These are phyloP conservation scores for Trametes cubensis DNA, from an alignment of 768 basidiomycete genomes.

Conservation along the genomic window DNA sequence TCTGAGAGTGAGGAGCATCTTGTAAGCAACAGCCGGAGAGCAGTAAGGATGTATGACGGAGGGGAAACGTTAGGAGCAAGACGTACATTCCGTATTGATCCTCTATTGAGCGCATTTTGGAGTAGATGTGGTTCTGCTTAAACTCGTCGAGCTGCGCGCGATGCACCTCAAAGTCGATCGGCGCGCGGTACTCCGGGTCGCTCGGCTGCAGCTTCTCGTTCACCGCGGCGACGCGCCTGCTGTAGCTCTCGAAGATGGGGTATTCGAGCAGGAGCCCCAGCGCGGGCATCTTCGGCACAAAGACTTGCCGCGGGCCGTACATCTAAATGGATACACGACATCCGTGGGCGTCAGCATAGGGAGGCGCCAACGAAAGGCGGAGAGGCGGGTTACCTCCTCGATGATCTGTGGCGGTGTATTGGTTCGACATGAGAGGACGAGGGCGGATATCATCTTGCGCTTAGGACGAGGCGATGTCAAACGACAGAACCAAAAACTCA, in stretches of 20 bases:
- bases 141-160: slow-evolving; percentile 74
- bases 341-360: too few relatives aligned
- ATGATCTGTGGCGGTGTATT: slow-evolving; percentile 74
- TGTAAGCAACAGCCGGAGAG: too few relatives aligned
- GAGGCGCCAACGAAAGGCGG: too few relatives aligned
- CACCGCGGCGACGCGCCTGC: slow-evolving; percentile 51
- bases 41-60: too few relatives aligned
- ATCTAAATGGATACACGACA: slow-evolving; percentile 45
- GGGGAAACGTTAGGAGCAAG: neutral
- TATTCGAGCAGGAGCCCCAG: slow-evolving; percentile 90
- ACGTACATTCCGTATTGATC: slow-evolving; percentile 76
- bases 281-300: slow-evolving; percentile 95
- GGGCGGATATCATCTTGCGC: slow-evolving; percentile 95
- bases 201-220: slow-evolving; percentile 56
- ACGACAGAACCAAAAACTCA: slow-evolving; percentile 15
- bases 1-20: slow-evolving; percentile 41
- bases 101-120: slow-evolving; percentile 84
- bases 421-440: slow-evolving; percentile 80
- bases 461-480: slow-evolving; percentile 35
- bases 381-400: slow-evolving; percentile 53
- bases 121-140: slow-evolving; percentile 85
- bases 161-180: slow-evolving; percentile 72
- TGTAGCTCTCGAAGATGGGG: slow-evolving; percentile 81
- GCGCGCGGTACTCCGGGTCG: slow-evolving; percentile 66
- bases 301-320: slow-evolving; percentile 74